phyloP scores from a whole-genome alignment of 108 stramenopile species.

The Schizochytrium sp. region DNA sequence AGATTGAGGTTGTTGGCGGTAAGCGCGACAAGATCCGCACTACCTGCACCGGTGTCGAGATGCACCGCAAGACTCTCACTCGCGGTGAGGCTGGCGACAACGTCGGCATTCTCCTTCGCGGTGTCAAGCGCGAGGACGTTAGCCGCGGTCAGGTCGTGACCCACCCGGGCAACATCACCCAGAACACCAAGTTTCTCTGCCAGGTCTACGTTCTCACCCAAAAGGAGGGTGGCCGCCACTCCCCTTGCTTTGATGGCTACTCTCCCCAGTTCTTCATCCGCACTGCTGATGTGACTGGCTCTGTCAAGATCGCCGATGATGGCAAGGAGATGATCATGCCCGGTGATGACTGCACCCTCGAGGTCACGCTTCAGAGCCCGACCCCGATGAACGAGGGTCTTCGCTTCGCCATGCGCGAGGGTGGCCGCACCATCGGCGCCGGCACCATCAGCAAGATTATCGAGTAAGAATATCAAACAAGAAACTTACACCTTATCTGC shows the following conservation, averaged over 20 bases:
- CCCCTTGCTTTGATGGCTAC: conserved; percentile 96
- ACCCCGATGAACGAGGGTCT: conserved; percentile 83
- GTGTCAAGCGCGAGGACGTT: conserved; percentile 92
- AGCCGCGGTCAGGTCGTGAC: conserved; percentile 88
- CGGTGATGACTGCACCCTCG: conserved; percentile 88
- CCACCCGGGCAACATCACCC: conserved; percentile 70
- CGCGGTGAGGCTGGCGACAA: conserved; percentile 97
- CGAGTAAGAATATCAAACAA: background rate
- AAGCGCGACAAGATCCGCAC: conserved; percentile 62
- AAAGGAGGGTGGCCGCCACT: conserved; percentile 98
- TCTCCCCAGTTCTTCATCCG: conserved; percentile 98
- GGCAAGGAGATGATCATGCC: conserved; percentile 99
- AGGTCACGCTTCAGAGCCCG: conserved; percentile 83
- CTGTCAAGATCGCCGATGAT: conserved; percentile 63
- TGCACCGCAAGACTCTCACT: conserved; percentile 96
- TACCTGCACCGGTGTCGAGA: conserved; percentile 95
- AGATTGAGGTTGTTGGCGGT: conserved; percentile 80
- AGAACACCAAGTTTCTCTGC: conserved; percentile 81
- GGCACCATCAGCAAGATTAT: conserved; percentile 87
- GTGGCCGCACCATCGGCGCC: conserved; percentile 94
- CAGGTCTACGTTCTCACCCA: conserved; percentile 91
- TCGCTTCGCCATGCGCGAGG: conserved; percentile 95
- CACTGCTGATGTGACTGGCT: conserved; percentile 94
- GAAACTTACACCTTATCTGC: too few species aligned
- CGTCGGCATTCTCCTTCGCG: conserved; percentile 87